Evolutionary conservation across 371 early-diverging fungal species (phyloP).

Genomic region (Dipsacomyces acuminosporus): DNA sequence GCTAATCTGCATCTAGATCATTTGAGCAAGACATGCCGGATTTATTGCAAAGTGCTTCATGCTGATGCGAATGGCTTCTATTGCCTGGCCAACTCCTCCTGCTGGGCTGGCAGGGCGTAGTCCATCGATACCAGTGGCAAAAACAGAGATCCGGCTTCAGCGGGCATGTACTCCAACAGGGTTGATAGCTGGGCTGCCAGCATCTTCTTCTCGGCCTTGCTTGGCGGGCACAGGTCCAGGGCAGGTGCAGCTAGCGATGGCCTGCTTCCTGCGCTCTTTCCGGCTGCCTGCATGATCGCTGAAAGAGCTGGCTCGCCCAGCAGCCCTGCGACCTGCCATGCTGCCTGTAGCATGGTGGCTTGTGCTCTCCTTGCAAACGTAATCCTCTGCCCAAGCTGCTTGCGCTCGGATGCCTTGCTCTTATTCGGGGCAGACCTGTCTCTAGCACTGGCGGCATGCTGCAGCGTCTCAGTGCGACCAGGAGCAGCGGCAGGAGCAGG

Average conservation of each 20-base stretch:
- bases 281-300: conserved; percentile 4
- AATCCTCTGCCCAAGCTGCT: conserved; percentile 43
- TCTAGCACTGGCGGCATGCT: too few species aligned
- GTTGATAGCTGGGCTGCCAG: conserved; percentile 33
- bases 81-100: too few species aligned
- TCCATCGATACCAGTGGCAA: conserved; percentile 23
- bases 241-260: not conserved
- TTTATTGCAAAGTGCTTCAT: too few species aligned
- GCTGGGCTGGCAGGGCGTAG: conserved; percentile 6
- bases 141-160: conserved; percentile 27
- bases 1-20: too few species aligned
- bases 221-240: conserved; percentile 11
- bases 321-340: conserved; percentile 29
- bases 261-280: conserved; percentile 4
- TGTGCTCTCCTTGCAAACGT: conserved; percentile 30
- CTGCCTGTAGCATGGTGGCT: conserved; percentile 26
- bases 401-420: not conserved
- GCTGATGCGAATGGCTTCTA: too few species aligned
- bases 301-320: conserved; percentile 11
- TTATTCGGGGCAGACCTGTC: too few species aligned
- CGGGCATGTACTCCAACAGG: conserved; percentile 41
- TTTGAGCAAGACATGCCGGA: too few species aligned
- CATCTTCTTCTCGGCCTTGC: conserved; percentile 5
- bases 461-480: too few species aligned
- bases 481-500: too few species aligned